Base-by-base conservation (phyloP, 225 moss, liverwort and hornwort species). In the Climacium dendroides region DNA sequence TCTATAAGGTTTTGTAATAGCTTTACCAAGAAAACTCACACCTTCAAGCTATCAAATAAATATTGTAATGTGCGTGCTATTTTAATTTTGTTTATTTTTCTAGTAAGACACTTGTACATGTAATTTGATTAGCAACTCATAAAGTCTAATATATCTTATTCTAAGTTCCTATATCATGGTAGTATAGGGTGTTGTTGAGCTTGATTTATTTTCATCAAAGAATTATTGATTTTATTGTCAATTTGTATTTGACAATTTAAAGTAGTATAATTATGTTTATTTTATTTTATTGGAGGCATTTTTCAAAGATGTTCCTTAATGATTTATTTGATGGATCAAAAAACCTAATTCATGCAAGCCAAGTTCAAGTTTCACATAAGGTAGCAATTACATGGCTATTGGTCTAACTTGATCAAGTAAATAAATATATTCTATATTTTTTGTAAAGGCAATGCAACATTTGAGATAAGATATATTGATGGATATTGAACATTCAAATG, bases 111-210 rank as follows among this genome's bases (percentile, higher is more conserved):
- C 7, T 11, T 57, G 28, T 0, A 78, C 26, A 57, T 37, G 15
- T 0, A 12, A 39, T 26, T 26, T 57, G 18, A 78, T 78, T 26
- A 57, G 15, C 1, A 57, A 37, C 3, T 78, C n/a, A 37, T 78
- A 4, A 1, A 37, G 4, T 55, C 0, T 55, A 37, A 26, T 0
- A 57, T 10, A 25, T 78, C 1, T 57, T 11, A 57, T 55, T 37
- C 4, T 11, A 16, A 57, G 37, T 25, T 1, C 10, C 16, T 17
- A 18, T 39, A 39, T 18, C 39, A 55, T 0, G 0, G 8, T 35
- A 18, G 4, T 18, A 28, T 16, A 26, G 4, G 16, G 0, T 37
- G 2, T 37, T 28, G 3, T 11, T 0, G 26, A 54, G 5, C 2
- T 1, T 0, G 15, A 9, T 30, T 58, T 29, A 8, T 41, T 54